These are phyloP conservation scores for Rosa chinensis DNA, from an alignment of 306 rosid genomes.

Conservation along the genomic window DNA sequence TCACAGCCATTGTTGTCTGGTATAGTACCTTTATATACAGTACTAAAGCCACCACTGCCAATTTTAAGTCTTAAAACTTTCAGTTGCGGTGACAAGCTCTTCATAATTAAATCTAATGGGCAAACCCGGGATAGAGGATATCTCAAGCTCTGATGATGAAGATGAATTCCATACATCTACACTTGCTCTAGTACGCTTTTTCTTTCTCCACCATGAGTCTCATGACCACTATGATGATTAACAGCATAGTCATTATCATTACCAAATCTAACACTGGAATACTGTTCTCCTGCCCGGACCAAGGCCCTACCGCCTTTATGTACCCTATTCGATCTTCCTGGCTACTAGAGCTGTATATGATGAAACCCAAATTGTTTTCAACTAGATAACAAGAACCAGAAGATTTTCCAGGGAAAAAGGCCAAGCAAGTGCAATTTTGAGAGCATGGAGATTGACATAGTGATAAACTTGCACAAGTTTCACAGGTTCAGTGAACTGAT, in stretches of 20 bases:
- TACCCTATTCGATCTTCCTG: constrained; percentile 7
- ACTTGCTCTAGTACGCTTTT: neutral
- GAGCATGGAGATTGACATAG: constrained; percentile 12
- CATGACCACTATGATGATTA: neutral
- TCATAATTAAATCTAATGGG: constrained; percentile 16
- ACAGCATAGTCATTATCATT: neutral
- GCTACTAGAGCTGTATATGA: neutral
- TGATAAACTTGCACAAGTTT: neutral
- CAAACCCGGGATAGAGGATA: constrained; percentile 15
- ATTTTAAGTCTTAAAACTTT: constrained; percentile 14
- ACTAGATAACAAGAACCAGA: neutral
- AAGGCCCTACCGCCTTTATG: constrained; percentile 6
- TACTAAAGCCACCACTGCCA: constrained; percentile 30
- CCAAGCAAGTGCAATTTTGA: constrained; percentile 17
- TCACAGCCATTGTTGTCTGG: constrained; percentile 25
- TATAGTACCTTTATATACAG: constrained; percentile 29
- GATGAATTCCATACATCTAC: constrained; percentile 1
- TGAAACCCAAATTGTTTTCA: constrained; percentile 8
- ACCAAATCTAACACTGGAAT: constrained; percentile 9
- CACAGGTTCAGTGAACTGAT: neutral
- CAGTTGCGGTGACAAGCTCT: constrained; percentile 22
- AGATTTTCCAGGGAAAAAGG: constrained; percentile 9
- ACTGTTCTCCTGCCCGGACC: neutral
- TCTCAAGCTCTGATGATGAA: constrained; percentile 16
- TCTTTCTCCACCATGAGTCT: constrained; percentile 8